Evolutionary conservation across 805 yeast genomes (phyloP).

Genomic region (Saturnispora dispora): DNA sequence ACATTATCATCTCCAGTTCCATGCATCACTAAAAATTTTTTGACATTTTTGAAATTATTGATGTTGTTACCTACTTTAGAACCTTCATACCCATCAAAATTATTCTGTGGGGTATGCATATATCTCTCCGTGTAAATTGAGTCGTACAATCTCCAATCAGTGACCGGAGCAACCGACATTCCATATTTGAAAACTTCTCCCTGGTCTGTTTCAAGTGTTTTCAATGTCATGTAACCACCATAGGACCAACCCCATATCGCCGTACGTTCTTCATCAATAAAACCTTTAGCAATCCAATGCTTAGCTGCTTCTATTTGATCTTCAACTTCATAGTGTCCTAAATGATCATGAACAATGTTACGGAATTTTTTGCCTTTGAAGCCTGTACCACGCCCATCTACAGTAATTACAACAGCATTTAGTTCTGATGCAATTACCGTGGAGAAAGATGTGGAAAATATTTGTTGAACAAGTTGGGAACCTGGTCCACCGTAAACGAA

Average conservation of each 20-base stretch:
- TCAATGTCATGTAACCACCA: slow-evolving; percentile 90
- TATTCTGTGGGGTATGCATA: slow-evolving; percentile 73
- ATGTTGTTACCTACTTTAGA: slow-evolving; percentile 55
- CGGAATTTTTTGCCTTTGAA: slow-evolving; percentile 74
- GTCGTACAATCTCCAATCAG: slow-evolving; percentile 88
- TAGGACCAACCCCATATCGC: slow-evolving; percentile 99
- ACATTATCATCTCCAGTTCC: slow-evolving; percentile 98
- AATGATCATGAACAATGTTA: slow-evolving; percentile 66
- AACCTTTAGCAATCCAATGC: slow-evolving; percentile 50
- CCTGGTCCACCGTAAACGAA: slow-evolving; percentile 95
- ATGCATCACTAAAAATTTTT: slow-evolving; percentile 80
- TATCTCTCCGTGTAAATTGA: slow-evolving; percentile 92
- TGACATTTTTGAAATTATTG: slow-evolving; percentile 43
- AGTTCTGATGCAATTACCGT: slow-evolving; percentile 68
- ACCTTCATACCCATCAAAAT: slow-evolving; percentile 50
- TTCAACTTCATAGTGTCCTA: slow-evolving; percentile 73
- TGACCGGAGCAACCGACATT: slow-evolving; percentile 95
- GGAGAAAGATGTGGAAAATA: slow-evolving; percentile 56
- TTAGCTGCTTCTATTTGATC: slow-evolving; percentile 87
- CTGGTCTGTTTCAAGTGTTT: slow-evolving; percentile 74
- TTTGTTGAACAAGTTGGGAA: slow-evolving; percentile 68
- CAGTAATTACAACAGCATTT: slow-evolving; percentile 82
- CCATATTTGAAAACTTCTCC: slow-evolving; percentile 77
- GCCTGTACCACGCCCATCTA: slow-evolving; percentile 97
- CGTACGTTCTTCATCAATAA: slow-evolving; percentile 57